phyloP scores from a whole-genome alignment of 2,329 filamentous ascomycete species.

The Talaromyces sp. region DNA sequence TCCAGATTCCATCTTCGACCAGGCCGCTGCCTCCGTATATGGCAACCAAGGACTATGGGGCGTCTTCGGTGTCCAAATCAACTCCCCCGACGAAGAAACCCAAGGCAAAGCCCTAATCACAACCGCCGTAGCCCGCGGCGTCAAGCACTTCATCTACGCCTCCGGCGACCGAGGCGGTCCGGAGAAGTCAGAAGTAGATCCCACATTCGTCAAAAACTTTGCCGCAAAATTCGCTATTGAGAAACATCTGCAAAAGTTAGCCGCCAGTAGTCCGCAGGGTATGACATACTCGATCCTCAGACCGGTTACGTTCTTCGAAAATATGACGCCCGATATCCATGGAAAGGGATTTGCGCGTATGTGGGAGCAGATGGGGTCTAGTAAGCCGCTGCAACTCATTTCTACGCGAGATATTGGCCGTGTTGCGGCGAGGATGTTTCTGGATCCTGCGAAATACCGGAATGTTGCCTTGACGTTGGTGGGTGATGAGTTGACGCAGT shows the following conservation, averaged over 20 bases:
- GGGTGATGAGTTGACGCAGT: constrained; percentile 6
- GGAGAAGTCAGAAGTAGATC: constrained; percentile 4
- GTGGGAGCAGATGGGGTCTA: constrained; percentile 8
- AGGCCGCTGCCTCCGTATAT: neutral
- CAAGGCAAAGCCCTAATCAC: constrained; percentile 7
- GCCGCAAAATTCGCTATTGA: constrained; percentile 12
- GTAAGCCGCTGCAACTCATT: constrained; percentile 7
- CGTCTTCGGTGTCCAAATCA: constrained; percentile 10
- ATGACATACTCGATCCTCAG: constrained; percentile 13
- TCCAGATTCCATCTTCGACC: constrained; percentile 14
- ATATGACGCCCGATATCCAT: constrained; percentile 13
- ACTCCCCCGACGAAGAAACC: constrained; percentile 10
- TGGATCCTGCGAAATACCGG: neutral
- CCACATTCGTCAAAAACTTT: constrained; percentile 13
- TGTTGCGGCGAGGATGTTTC: constrained; percentile 1
- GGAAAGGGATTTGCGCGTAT: constrained; percentile 13
- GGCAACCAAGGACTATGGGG: constrained; percentile 1
- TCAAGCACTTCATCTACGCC: constrained; percentile 13
- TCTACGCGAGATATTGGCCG: constrained; percentile 7
- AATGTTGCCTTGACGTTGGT: constrained; percentile 6
- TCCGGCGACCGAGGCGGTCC: constrained; percentile 9
- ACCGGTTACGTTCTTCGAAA: constrained; percentile 6
- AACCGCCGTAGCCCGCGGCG: constrained; percentile 9
- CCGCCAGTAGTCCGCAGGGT: neutral
- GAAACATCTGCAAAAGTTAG: constrained; percentile 8